Evolutionary conservation across 1,284 basidiomycete genomes (phyloP), one percentile per base, ranked within the genome.

Genomic region (Boletus mariae): DNA sequence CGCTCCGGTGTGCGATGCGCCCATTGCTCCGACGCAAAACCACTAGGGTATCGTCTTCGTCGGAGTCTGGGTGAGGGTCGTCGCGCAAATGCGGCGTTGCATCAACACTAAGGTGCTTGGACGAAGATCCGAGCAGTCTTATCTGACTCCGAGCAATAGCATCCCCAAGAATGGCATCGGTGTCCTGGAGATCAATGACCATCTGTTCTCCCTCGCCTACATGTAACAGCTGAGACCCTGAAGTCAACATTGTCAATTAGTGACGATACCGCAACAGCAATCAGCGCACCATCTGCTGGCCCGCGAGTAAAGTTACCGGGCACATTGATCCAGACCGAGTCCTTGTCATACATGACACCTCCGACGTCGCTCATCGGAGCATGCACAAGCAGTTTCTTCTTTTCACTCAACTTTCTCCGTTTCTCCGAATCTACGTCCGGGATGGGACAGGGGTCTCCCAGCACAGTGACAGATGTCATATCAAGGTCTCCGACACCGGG

Each of bases 281-380:
- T 45, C 32, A 31, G 61, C 79, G 49, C 61, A 85, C 86, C 76
- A 56, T 84, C 82, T 11, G 70, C 71, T 54, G 82, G 82, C 11
- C 82, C 84, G 47, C 87, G 79, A 5, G 92, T 88, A 65, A 99
- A 99, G 65, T 82, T 94, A 1, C 97, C 97, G 4, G 93, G 92
- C 3, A 98, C 95, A 66, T 98, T 98, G 62, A 99, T 90, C 78
- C 93, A 99, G 2, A 99, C 95, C 1, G 95, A 94, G 65, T 99
- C 97, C 71, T 98, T 98, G 76, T 99, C 97, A 67, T 97, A 98
- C 75, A 93, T 87, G 56, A 99, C 85, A 8, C 96, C 97, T 20
- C 96, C 96, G 2, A 98, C 90, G 65, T 98, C 96, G 68, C 92
- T 96, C 96, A 99, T 98, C 1, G 97, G 97, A 7, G 97, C 97